phyloP scores from a whole-genome alignment of 257 asterid species.

The Scutellaria barbata region DNA sequence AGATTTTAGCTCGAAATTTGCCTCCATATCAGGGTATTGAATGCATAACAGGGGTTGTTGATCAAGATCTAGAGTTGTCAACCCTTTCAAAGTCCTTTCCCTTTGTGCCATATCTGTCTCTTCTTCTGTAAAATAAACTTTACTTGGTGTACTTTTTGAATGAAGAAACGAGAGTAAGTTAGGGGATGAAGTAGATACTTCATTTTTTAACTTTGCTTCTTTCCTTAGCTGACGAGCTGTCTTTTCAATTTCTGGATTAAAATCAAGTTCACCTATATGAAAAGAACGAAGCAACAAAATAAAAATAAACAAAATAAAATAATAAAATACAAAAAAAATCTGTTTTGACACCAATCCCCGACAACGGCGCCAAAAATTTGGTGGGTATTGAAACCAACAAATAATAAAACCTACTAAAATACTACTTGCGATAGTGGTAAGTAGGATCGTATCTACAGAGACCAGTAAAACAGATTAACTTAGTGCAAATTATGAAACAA shows the following conservation, averaged over 20 bases:
- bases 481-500: too few species aligned
- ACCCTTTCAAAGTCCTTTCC: background rate
- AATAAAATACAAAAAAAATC: background rate
- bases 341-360: background rate
- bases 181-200: background rate
- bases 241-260: background rate
- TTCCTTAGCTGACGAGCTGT: background rate
- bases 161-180: background rate
- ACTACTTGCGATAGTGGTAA: too few species aligned
- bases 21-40: background rate
- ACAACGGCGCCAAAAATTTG: too few species aligned
- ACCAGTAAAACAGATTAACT: too few species aligned
- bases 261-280: background rate
- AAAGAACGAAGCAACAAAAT: background rate
- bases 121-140: background rate
- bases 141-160: background rate
- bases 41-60: background rate
- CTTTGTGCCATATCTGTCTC: background rate
- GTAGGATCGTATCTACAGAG: too few species aligned
- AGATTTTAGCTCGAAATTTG: background rate
- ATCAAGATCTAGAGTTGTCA: background rate
- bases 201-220: background rate
- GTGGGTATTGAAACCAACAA: too few species aligned
- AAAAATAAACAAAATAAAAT: background rate
- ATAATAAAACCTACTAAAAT: too few species aligned